Percentiles rank a stretch among this genome's conserved stretches.
Evolutionary conservation across 2,329 filamentous ascomycete species (phyloP).

Genomic region (Lasiodiplodia sp.): DNA sequence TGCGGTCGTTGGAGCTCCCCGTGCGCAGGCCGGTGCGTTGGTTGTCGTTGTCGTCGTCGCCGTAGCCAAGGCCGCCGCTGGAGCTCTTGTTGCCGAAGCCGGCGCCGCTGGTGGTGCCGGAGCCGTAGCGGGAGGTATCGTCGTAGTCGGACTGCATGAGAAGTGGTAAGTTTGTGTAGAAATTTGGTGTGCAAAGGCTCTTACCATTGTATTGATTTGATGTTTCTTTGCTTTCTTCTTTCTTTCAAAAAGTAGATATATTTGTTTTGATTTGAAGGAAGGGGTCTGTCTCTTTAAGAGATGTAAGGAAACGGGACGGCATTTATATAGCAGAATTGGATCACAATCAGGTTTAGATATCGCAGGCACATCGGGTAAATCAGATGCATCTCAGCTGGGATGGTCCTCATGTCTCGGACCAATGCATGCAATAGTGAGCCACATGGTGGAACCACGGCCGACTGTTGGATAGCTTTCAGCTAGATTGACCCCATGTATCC

Average conservation of each 20-base stretch:
- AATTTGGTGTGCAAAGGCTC: background rate
- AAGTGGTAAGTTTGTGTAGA: no score
- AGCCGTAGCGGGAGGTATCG: constrained; percentile 39
- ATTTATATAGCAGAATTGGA: background rate
- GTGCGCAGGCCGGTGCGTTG: constrained; percentile 34
- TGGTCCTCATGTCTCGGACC: background rate
- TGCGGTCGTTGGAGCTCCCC: constrained; percentile 38
- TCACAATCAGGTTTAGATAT: background rate
- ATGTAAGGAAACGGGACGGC: background rate
- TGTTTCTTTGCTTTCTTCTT: background rate
- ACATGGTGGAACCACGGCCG: constrained; percentile 12
- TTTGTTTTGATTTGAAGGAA: background rate
- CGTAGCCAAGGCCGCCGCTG: constrained; percentile 18
- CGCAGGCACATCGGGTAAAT: background rate
- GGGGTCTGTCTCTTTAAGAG: background rate
- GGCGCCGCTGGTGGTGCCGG: constrained; percentile 43
- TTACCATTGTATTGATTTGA: constrained; percentile 6
- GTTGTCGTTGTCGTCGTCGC: constrained; percentile 31
- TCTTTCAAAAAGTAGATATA: background rate
- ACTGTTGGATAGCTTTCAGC: constrained; percentile 12
- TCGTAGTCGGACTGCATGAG: constrained; percentile 15
- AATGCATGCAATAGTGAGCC: background rate
- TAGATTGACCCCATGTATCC: constrained; percentile 19
- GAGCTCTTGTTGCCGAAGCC: constrained; percentile 48
- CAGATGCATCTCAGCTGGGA: constrained; percentile 5